phyloP scores from a whole-genome alignment of 768 basidiomycete genomes.

The Holtermannia corniformis region DNA sequence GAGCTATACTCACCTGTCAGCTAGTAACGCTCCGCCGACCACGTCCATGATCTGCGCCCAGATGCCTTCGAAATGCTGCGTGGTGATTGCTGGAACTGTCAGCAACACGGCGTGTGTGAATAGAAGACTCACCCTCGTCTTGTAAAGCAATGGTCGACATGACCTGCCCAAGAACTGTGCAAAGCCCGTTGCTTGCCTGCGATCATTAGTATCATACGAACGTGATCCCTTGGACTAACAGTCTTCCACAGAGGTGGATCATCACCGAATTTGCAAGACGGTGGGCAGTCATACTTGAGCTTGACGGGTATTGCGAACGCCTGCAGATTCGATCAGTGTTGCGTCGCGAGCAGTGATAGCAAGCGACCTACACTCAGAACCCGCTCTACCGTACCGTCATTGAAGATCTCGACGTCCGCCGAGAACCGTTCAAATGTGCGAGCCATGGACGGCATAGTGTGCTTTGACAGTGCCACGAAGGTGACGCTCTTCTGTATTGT shows the following conservation, averaged over 20 bases:
- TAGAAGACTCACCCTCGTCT: constrained; percentile 4
- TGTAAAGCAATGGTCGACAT: constrained; percentile 22
- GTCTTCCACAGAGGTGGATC: constrained; percentile 91
- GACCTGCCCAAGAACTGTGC: constrained; percentile 48
- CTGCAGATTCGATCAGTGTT: constrained; percentile 41
- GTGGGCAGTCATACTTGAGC: constrained; percentile 87
- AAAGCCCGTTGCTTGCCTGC: constrained; percentile 21
- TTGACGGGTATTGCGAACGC: constrained; percentile 86
- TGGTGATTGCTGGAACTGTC: constrained; percentile 47
- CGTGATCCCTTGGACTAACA: constrained; percentile 61
- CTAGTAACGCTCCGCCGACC: constrained; percentile 22
- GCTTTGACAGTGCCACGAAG: constrained; percentile 83
- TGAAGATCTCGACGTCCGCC: constrained; percentile 54
- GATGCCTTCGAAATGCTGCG: constrained; percentile 63
- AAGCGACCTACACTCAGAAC: constrained; percentile 56
- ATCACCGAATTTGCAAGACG: constrained; percentile 75
- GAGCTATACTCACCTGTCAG: constrained; percentile 17
- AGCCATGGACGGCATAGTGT: constrained; percentile 70
- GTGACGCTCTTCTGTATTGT: constrained; percentile 60
- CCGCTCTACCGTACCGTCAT: constrained; percentile 75
- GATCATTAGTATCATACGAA: constrained; percentile 48
- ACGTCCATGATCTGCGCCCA: constrained; percentile 55
- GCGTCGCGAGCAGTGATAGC: background rate
- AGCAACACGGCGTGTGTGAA: background rate
- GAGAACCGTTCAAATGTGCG: constrained; percentile 66